Base-by-base conservation (phyloP, 805 yeast species). In the Starmerella lactis-condensi region DNA sequence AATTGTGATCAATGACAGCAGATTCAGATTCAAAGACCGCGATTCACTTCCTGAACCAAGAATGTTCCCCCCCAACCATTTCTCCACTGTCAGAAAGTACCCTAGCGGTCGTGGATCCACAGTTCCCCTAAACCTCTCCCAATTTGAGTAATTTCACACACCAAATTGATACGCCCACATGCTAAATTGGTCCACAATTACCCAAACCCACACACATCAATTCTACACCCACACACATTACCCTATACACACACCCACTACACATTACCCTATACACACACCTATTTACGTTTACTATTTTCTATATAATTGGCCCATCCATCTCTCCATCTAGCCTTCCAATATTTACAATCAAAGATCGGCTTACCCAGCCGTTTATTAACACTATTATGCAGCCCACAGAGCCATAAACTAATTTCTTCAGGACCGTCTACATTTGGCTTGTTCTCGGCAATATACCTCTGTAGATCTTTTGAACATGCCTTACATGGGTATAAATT, bases 41-140 rank as follows among this genome's bases (percentile, higher is more conserved):
- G 53, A 57, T 26, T 75, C 79, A 16, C 58, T 89, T 27, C 96
- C 98, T 0, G 70, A 69, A 43, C 96, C 98, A n/a, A 63, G 96
- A 42, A 35, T 37, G 28, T 30, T 43, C 19, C 38, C 41, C 9
- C 31, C 35, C 4, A 35, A 33, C 19, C 64, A 66, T 30, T 81
- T 76, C 47, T 76, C 72, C 3, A 64, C 64, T 28, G 65, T 65
- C 36, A 82, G 85, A 51, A 58, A 82, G 41, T 89, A 89, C 56
- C 94, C 96, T 12, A 78, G 93, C 54, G 96, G 96, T 10, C 65
- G 93, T 44, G 96, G 96, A 3, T 69, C 82, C 18, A 77, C 93
- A 21, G 89, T 83, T 22, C 95, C 95, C 1, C 56, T 83, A 39
- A 70, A 78, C 42, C 57, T 83, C 33, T 51, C 62, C 12, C 32